Evolutionary conservation across 2,329 filamentous ascomycete species (phyloP).

Genomic region (Aspergillus ochraceus): DNA sequence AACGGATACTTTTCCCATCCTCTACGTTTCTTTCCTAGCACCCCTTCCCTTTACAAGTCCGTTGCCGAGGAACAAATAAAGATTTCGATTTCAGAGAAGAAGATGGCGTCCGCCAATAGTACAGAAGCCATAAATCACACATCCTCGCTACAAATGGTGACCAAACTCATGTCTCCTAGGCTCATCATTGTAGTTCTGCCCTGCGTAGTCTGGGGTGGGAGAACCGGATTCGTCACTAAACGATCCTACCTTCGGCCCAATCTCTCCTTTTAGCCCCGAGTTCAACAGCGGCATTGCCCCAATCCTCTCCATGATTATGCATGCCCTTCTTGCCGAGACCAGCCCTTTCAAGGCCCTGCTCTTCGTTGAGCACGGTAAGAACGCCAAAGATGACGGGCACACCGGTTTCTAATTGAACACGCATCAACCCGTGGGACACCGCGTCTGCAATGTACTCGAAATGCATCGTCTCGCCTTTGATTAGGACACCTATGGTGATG

Average conservation of each 20-base stretch:
- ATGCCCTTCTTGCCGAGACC: slow-evolving; percentile 61
- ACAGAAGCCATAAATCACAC: background rate
- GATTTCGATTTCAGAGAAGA: background rate
- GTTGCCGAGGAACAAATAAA: background rate
- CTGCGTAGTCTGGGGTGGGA: background rate
- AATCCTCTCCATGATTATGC: slow-evolving; percentile 96
- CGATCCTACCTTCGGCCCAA: slow-evolving; percentile 72
- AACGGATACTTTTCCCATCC: background rate
- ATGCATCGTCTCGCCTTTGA: slow-evolving; percentile 99
- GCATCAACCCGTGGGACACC: slow-evolving; percentile 90
- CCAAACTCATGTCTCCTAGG: background rate
- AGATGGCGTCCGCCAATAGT: background rate
- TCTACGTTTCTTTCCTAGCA: background rate
- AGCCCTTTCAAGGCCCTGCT: slow-evolving; percentile 82
- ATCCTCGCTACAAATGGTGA: background rate
- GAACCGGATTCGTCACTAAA: slow-evolving; percentile 24
- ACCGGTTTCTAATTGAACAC: slow-evolving; percentile 83
- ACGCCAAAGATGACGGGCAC: slow-evolving; percentile 91
- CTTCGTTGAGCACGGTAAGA: slow-evolving; percentile 82
- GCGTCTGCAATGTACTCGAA: slow-evolving; percentile 98
- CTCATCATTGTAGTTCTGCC: background rate
- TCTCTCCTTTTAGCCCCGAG: slow-evolving; percentile 82
- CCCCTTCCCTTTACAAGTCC: background rate
- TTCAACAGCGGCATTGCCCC: slow-evolving; percentile 92
- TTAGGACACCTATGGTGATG: slow-evolving; percentile 91